Evolutionary conservation across 106 monocot genomes (phyloP).

Genomic region (Platanthera guangdongensis): DNA sequence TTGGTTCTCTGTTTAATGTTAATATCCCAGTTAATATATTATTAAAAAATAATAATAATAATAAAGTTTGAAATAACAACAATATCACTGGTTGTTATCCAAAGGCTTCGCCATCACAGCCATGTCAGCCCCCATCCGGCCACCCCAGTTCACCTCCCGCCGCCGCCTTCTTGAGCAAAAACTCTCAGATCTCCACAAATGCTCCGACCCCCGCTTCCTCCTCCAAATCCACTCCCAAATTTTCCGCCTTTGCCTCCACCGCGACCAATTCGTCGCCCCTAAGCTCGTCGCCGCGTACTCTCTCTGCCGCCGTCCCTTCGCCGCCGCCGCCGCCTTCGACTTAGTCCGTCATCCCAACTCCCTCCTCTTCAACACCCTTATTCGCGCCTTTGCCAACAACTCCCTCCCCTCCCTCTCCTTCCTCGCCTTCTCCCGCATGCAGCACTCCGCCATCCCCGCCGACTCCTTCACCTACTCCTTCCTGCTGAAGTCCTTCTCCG

Average conservation of each 20-base stretch:
- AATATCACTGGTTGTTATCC: too few species aligned
- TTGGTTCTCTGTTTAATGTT: too few species aligned
- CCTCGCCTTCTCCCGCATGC: slow-evolving; percentile 40
- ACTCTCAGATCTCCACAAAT: slow-evolving; percentile 42
- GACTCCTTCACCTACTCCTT: slow-evolving; percentile 74
- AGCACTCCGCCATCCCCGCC: slow-evolving; percentile 9
- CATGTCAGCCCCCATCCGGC: slow-evolving; percentile 1
- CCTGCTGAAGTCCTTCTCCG: slow-evolving; percentile 52
- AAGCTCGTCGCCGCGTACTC: slow-evolving; percentile 67
- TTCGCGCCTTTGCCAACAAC: slow-evolving; percentile 41
- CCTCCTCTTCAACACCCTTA: slow-evolving; percentile 60
- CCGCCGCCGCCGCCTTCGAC: slow-evolving; percentile 33
- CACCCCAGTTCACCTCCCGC: slow-evolving; percentile 37
- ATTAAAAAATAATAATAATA: too few species aligned
- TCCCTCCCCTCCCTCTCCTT: slow-evolving; percentile 23
- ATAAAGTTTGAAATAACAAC: too few species aligned
- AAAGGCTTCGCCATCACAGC: too few species aligned
- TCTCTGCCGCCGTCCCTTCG: slow-evolving; percentile 21
- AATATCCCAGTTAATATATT: too few species aligned
- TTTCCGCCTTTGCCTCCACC: slow-evolving; percentile 36
- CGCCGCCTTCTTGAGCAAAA: slow-evolving; percentile 48
- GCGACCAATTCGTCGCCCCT: slow-evolving; percentile 49
- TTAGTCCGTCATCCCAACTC: slow-evolving; percentile 42
- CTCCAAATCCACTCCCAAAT: slow-evolving; percentile 49
- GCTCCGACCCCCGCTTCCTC: slow-evolving; percentile 27